A percentile compares a stretch with the other conserved stretches of the same genome.
Evolutionary conservation across 176 grass and related monocot species (phyloP).

Genomic region (Zizania latifolia): DNA sequence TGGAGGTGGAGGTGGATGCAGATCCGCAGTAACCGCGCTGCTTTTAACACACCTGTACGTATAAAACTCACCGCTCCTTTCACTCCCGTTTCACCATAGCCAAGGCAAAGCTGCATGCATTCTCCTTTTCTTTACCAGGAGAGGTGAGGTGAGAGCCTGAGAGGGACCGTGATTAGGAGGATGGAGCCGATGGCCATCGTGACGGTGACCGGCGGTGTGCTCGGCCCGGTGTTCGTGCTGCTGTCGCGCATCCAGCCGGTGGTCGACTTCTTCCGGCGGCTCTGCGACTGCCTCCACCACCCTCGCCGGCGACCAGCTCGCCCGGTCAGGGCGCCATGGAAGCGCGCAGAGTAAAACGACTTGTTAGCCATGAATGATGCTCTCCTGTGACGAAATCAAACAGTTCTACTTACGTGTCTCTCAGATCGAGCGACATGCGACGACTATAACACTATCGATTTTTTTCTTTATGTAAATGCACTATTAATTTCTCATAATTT

Average conservation of each 20-base stretch:
- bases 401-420: too few species aligned
- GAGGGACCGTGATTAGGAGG: too few species aligned
- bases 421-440: too few species aligned
- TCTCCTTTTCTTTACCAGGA: background rate
- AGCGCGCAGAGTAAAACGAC: too few species aligned
- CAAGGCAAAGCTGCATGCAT: background rate
- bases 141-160: background rate
- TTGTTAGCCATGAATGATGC: too few species aligned
- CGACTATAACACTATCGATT: too few species aligned
- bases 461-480: too few species aligned
- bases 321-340: constrained; percentile 31
- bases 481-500: too few species aligned
- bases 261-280: constrained; percentile 14
- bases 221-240: constrained; percentile 25
- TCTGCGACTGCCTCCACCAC: constrained; percentile 31
- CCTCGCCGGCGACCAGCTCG: constrained; percentile 11
- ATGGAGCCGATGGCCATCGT: constrained; percentile 41
- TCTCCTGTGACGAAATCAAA: too few species aligned
- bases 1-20: background rate
- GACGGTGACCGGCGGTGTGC: constrained; percentile 35
- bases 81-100: background rate
- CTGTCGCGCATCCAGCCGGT: constrained; percentile 32
- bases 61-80: background rate
- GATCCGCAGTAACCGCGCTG: background rate
- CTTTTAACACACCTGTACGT: background rate